Evolutionary conservation across 495 filamentous ascomycete species (phyloP).

Genomic region (Talaromyces stipitatus): DNA sequence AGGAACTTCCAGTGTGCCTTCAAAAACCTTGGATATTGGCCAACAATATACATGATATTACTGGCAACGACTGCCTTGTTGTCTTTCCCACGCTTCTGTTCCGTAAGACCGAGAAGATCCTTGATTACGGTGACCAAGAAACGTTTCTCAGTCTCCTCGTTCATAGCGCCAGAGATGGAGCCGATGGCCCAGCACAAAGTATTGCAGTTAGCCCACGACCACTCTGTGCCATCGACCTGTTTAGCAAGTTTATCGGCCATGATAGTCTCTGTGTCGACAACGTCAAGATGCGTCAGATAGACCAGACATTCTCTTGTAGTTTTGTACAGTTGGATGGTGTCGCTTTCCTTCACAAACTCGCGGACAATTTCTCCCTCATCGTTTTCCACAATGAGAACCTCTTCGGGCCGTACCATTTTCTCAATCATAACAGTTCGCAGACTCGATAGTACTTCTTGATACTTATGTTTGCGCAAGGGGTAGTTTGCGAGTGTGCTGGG

Average conservation of each 20-base stretch:
- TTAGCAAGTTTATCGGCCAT: constrained; percentile 97
- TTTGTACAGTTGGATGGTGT: constrained; percentile 99
- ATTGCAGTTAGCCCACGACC: constrained; percentile 99
- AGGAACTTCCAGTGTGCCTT: constrained; percentile 99
- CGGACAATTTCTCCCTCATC: constrained; percentile 98
- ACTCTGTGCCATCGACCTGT: constrained; percentile 90
- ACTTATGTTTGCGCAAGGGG: constrained; percentile 94
- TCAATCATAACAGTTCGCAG: constrained; percentile 98
- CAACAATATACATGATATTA: constrained; percentile 99
- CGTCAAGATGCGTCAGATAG: constrained; percentile 95
- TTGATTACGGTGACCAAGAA: constrained; percentile 99
- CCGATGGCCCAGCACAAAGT: constrained; percentile 99
- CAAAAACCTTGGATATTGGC: constrained; percentile 94
- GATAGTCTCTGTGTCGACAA: constrained; percentile 93
- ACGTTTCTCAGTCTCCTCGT: constrained; percentile 96
- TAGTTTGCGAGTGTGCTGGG: constrained; percentile 75
- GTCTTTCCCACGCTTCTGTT: constrained; percentile 98
- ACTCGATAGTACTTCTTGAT: constrained; percentile 86
- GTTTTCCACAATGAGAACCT: constrained; percentile 98
- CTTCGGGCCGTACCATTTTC: constrained; percentile 97
- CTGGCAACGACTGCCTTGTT: constrained; percentile 99
- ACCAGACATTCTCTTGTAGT: constrained; percentile 96
- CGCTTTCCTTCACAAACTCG: constrained; percentile 98
- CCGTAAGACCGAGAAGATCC: constrained; percentile 92
- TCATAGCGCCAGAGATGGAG: constrained; percentile 97